Percentiles rank a stretch among this genome's conserved stretches.
phyloP scores from a whole-genome alignment of 176 grass and related monocot genomes.

The Aegilops bicornis region DNA sequence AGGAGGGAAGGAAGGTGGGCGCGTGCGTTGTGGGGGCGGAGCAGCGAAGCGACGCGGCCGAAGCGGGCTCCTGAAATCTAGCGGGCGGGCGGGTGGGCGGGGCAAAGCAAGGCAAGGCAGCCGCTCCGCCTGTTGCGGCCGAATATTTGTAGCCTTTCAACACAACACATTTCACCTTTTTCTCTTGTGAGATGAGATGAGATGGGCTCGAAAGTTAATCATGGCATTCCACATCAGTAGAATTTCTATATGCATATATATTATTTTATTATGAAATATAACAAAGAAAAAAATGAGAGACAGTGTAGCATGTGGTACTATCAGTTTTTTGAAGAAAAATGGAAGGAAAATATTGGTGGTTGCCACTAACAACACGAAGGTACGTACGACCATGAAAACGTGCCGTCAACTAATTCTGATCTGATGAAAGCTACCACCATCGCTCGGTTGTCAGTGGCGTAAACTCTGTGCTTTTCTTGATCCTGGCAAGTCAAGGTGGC shows the following conservation, averaged over 20 bases:
- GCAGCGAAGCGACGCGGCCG: conserved; percentile 22
- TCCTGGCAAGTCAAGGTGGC: neutral
- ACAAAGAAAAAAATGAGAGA: neutral
- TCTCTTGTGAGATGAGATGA: neutral
- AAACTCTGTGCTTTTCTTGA: neutral
- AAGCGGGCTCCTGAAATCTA: conserved; percentile 40
- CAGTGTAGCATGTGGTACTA: too few species aligned
- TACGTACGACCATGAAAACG: neutral
- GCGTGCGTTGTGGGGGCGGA: neutral
- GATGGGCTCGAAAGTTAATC: neutral
- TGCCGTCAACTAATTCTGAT: neutral
- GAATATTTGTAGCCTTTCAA: conserved; percentile 46
- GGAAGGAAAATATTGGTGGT: neutral
- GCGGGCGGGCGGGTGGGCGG: neutral
- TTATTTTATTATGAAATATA: too few species aligned
- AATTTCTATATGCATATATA: neutral
- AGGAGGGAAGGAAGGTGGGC: neutral
- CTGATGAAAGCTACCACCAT: neutral
- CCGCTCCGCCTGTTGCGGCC: conserved; percentile 11
- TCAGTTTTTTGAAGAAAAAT: neutral
- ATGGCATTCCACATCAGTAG: neutral
- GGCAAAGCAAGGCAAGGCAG: conserved; percentile 9
- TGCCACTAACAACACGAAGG: neutral
- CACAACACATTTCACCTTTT: neutral
- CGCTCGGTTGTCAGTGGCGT: neutral